Conservation (phyloP, 176 grass and related monocot species). For the Ensete glaucum region DNA sequence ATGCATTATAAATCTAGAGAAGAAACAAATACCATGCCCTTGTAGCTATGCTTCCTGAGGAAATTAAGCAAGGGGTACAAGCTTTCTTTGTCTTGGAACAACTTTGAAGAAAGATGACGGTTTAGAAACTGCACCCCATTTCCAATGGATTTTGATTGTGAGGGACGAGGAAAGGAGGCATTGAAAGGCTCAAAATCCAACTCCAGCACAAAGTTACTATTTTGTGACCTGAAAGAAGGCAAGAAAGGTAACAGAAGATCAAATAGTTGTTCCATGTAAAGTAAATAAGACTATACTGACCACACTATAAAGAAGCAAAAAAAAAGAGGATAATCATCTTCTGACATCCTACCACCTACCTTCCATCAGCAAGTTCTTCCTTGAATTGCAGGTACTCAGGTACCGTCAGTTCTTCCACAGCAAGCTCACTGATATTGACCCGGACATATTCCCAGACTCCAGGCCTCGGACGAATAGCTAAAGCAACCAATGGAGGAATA, state of each 20-base stretch:
- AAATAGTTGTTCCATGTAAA: background rate
- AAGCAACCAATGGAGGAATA: conserved; percentile 72
- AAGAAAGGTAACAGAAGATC: background rate
- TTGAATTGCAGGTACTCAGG: conserved; percentile 96
- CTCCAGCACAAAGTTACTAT: conserved; percentile 50
- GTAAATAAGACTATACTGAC: no score
- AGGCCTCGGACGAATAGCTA: conserved; percentile 79
- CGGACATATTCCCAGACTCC: conserved; percentile 92
- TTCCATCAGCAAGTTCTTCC: conserved; percentile 74
- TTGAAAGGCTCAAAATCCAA: conserved; percentile 95
- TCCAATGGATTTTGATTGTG: conserved; percentile 86
- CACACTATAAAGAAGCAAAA: background rate
- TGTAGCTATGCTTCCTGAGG: conserved; percentile 80
- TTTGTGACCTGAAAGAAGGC: conserved; percentile 32
- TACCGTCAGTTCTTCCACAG: conserved; percentile 67
- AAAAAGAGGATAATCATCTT: background rate
- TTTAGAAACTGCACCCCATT: conserved; percentile 97
- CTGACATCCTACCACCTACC: conserved; percentile 20
- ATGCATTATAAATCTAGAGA: background rate
- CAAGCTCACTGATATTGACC: conserved; percentile 75
- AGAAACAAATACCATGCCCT: conserved; percentile 64
- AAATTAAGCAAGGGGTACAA: conserved; percentile 93
- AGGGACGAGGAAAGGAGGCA: conserved; percentile 82
- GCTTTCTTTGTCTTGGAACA: conserved; percentile 92
- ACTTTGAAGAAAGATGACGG: conserved; percentile 81